Conservation (phyloP, 2,329 filamentous ascomycete genomes). For the Emergomyces pasteurianus region DNA sequence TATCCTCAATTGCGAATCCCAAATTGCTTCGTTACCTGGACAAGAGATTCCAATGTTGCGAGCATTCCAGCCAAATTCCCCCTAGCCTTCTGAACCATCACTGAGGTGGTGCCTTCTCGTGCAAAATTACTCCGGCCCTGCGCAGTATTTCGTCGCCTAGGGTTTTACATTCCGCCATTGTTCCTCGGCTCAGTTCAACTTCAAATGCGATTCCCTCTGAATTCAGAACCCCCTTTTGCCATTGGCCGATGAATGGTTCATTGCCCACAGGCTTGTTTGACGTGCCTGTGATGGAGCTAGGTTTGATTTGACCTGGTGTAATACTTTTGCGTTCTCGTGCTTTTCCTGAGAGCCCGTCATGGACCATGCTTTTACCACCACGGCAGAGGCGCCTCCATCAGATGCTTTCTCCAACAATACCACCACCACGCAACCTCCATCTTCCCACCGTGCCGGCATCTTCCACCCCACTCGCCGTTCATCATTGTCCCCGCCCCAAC, state of each 20-base stretch:
- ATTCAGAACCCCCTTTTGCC: not conserved
- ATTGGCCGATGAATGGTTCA: constrained; percentile 4
- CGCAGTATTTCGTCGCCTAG: not conserved
- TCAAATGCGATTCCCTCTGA: constrained; percentile 1
- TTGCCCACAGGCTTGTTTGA: not conserved
- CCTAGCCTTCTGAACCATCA: not conserved
- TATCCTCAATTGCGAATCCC: not conserved
- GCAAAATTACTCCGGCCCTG: not conserved
- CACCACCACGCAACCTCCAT: not conserved
- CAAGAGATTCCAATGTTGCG: no score
- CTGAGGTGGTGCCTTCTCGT: not conserved
- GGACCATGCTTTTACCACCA: not conserved
- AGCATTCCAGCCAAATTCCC: not conserved
- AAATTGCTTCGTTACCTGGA: not conserved
- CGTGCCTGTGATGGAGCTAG: not conserved
- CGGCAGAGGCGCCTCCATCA: not conserved
- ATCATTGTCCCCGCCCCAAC: constrained; percentile 9
- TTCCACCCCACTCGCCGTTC: constrained; percentile 7
- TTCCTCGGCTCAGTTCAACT: constrained; percentile 4
- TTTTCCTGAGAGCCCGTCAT: not conserved
- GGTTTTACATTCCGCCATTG: not conserved
- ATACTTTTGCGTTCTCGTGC: not conserved
- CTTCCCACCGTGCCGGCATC: constrained; percentile 4
- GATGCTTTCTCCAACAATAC: not conserved
- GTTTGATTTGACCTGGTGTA: not conserved